Evolutionary conservation across 2,329 filamentous ascomycete species (phyloP).

Genomic region (Ophiostoma pallidulum): DNA sequence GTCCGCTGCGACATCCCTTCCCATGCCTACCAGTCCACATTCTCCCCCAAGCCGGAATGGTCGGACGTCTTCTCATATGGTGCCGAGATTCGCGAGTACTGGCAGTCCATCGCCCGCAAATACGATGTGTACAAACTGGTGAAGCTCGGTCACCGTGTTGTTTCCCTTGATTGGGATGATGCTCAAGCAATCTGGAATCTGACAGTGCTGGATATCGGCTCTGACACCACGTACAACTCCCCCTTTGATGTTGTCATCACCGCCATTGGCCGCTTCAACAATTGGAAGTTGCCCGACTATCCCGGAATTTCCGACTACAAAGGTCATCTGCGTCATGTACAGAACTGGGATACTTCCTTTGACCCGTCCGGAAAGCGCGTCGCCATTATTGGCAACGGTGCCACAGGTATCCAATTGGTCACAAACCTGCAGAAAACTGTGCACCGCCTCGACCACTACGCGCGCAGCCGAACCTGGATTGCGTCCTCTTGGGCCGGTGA

Average conservation of each 20-base stretch:
- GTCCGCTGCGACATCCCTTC: constrained; percentile 56
- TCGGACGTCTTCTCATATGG: constrained; percentile 58
- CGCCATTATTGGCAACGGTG: constrained; percentile 46
- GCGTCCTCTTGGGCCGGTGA: constrained; percentile 50
- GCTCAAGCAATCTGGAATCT: constrained; percentile 46
- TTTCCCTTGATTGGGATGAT: constrained; percentile 46
- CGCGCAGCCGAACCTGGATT: constrained; percentile 58
- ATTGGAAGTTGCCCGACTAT: constrained; percentile 42
- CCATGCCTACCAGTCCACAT: constrained; percentile 61
- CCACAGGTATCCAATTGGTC: constrained; percentile 42
- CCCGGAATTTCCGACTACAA: constrained; percentile 41
- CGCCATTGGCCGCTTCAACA: constrained; percentile 52
- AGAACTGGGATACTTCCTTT: constrained; percentile 43
- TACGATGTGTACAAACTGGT: constrained; percentile 53
- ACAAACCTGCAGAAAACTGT: constrained; percentile 39
- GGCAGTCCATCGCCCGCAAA: constrained; percentile 52
- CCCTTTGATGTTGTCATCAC: constrained; percentile 54
- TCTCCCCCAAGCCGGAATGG: constrained; percentile 60
- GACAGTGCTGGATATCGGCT: constrained; percentile 31
- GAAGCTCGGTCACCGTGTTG: constrained; percentile 46
- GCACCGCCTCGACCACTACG: constrained; percentile 52
- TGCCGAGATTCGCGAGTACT: constrained; percentile 57
- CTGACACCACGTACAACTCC: constrained; percentile 31
- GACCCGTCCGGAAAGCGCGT: constrained; percentile 39
- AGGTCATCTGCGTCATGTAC: constrained; percentile 44